phyloP scores from a whole-genome alignment of 2,329 filamentous ascomycete genomes.

The Fusarium sp. region DNA sequence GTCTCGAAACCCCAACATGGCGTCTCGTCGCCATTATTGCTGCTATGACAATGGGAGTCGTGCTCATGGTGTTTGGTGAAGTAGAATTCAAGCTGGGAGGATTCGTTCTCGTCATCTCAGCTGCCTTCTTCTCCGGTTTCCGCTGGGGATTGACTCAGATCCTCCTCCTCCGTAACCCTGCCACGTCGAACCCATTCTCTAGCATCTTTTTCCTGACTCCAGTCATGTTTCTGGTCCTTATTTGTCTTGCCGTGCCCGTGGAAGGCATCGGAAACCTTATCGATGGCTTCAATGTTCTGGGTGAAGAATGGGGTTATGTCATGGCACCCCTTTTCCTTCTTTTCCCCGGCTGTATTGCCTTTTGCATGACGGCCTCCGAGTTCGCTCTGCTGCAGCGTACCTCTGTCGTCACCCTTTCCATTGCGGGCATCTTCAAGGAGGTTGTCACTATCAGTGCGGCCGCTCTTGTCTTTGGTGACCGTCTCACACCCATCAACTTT shows the following conservation, averaged over 20 bases:
- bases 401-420: conserved; percentile 93
- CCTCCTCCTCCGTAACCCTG: conserved; percentile 89
- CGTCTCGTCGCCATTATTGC: conserved; percentile 87
- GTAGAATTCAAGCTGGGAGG: conserved; percentile 87
- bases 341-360: conserved; percentile 91
- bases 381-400: conserved; percentile 95
- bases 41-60: conserved; percentile 90
- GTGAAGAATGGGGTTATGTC: conserved; percentile 73
- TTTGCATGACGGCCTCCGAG: conserved; percentile 95
- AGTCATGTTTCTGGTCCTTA: conserved; percentile 89
- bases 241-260: conserved; percentile 83
- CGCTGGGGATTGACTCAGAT: conserved; percentile 99
- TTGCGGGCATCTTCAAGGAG: conserved; percentile 99
- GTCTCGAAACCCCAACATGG: conserved; percentile 87
- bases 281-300: conserved; percentile 72
- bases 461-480: conserved; percentile 87
- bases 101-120: conserved; percentile 91
- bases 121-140: conserved; percentile 95
- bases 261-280: conserved; percentile 79
- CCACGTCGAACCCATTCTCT: conserved; percentile 95
- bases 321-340: conserved; percentile 79
- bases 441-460: conserved; percentile 94
- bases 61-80: conserved; percentile 99
- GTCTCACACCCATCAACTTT: conserved; percentile 86
- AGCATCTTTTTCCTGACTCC: conserved; percentile 98